Conservation (phyloP, 192 early-diverging fungal species). For the Coemansia guatemalensis region DNA sequence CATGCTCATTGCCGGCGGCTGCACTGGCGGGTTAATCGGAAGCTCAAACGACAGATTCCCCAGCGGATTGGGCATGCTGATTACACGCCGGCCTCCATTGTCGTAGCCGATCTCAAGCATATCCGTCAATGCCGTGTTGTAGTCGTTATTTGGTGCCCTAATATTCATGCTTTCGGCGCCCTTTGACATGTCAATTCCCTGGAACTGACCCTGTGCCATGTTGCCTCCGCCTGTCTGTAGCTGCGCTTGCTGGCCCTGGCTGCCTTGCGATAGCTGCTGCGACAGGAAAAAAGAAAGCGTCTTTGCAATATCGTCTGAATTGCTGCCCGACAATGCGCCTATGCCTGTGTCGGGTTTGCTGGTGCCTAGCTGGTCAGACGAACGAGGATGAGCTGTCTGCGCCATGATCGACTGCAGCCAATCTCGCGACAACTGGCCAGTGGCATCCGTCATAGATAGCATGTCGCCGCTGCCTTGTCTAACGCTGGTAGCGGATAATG, state of each 20-base stretch:
- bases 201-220: neutral
- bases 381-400: constrained; percentile 6
- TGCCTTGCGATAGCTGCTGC: constrained; percentile 27
- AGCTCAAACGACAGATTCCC: constrained; percentile 46
- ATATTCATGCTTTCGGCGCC: neutral
- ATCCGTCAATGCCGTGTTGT: constrained; percentile 16
- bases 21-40: constrained; percentile 38
- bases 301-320: constrained; percentile 41
- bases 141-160: neutral
- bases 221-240: constrained; percentile 1
- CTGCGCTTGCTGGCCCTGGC: neutral
- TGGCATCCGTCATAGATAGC: neutral
- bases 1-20: constrained; percentile 17
- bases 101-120: constrained; percentile 44
- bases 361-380: neutral
- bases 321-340: constrained; percentile 18
- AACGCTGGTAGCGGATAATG: neutral
- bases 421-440: constrained; percentile 13
- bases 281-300: constrained; percentile 37
- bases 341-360: neutral
- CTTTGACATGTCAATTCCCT: neutral
- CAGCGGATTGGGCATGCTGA: constrained; percentile 53
- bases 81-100: constrained; percentile 33
- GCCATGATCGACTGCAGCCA: constrained; percentile 42
- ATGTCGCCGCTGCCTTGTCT: neutral